Evolutionary conservation across 352 stramenopile species (phyloP).

Genomic region (Globisporangium solare): DNA sequence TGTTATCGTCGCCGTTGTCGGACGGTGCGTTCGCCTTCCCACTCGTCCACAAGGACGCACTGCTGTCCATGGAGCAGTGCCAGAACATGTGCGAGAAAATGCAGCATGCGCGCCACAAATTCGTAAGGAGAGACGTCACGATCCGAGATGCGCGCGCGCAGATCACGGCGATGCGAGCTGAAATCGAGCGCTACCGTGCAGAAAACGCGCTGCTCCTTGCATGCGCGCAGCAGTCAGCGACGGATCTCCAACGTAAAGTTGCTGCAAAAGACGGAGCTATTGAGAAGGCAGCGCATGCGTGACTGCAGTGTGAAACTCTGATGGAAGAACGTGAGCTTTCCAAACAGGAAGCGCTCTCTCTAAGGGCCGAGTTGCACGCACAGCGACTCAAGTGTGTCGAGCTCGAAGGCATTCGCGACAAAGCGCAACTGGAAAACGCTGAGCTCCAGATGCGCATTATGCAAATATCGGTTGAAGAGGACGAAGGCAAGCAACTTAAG

Average conservation of each 20-base stretch:
- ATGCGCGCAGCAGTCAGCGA: slow-evolving; percentile 12
- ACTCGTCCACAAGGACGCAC: slow-evolving; percentile 9
- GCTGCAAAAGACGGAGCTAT: slow-evolving; percentile 28
- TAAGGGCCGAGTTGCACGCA: slow-evolving; percentile 13
- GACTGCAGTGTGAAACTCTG: slow-evolving; percentile 22
- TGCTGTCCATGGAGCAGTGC: slow-evolving; percentile 38
- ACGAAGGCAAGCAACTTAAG: not conserved
- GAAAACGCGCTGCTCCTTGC: slow-evolving; percentile 6
- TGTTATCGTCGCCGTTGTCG: slow-evolving; percentile 15
- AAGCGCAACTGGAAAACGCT: slow-evolving; percentile 3
- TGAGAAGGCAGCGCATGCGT: slow-evolving; percentile 31
- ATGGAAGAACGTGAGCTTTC: not conserved
- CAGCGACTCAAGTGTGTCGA: not conserved
- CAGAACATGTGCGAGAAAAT: slow-evolving; percentile 37
- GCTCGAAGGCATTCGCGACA: slow-evolving; percentile 2
- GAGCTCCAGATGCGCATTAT: not conserved
- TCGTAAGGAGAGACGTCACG: slow-evolving; percentile 31
- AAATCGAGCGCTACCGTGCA: slow-evolving; percentile 9
- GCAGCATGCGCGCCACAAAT: slow-evolving; percentile 24
- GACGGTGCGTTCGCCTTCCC: slow-evolving; percentile 23
- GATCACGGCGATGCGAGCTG: slow-evolving; percentile 13
- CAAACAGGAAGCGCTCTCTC: not conserved
- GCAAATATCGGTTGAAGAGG: not conserved
- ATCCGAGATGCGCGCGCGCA: slow-evolving; percentile 28
- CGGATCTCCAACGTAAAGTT: slow-evolving; percentile 17